A percentile compares a stretch with the other conserved stretches of the same genome.
Evolutionary conservation across 768 basidiomycete genomes (phyloP).

Genomic region (Russula brevipes): DNA sequence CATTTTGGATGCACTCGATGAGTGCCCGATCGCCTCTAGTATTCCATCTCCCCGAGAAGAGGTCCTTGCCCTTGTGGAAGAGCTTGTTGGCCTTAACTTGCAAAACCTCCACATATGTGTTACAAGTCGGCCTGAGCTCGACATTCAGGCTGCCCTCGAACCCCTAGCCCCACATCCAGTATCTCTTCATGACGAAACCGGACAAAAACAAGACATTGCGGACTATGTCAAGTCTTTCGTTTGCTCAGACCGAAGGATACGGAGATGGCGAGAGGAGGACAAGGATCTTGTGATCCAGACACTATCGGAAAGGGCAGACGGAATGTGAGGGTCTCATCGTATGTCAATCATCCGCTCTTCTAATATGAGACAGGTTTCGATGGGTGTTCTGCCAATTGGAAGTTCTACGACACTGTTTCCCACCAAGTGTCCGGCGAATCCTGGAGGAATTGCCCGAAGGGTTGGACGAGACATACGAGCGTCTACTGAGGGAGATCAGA

Average conservation of each 20-base stretch:
- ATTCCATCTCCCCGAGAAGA: background rate
- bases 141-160: conserved; percentile 1
- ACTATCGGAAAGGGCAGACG: background rate
- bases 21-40: background rate
- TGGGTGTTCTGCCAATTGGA: conserved; percentile 2
- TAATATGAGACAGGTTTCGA: background rate
- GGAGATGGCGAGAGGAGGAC: conserved; percentile 1
- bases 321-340: background rate
- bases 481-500: conserved; percentile 1
- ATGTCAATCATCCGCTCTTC: too few species aligned
- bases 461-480: conserved; percentile 8
- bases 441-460: background rate
- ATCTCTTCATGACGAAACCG: background rate
- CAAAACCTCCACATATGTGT: background rate
- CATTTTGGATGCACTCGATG: background rate
- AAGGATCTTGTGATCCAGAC: background rate
- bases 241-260: background rate
- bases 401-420: background rate
- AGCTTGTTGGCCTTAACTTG: background rate
- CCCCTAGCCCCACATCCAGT: background rate
- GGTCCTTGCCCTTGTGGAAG: background rate
- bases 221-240: conserved; percentile 1
- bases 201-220: background rate
- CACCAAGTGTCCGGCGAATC: background rate
- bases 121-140: conserved; percentile 6